Conservation (phyloP, 2,329 filamentous ascomycete genomes). For the Ophiostoma sp. region DNA sequence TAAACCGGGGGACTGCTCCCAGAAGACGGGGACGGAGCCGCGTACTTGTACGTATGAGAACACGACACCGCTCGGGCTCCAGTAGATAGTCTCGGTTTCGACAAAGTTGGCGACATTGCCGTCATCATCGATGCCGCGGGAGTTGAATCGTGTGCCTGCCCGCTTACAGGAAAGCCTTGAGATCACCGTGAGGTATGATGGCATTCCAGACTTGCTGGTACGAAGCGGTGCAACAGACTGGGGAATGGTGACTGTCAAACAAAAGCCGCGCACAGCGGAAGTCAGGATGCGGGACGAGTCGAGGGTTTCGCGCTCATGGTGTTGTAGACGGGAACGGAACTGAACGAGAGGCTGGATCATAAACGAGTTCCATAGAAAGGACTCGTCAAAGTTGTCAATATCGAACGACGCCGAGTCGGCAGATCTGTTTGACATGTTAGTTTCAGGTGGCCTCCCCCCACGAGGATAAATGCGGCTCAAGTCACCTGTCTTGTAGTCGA, state of each 20-base stretch:
- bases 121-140: conserved; percentile 95
- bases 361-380: conserved; percentile 96
- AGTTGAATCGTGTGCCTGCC: conserved; percentile 93
- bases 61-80: conserved; percentile 68
- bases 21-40: conserved; percentile 92
- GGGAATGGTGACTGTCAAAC: conserved; percentile 78
- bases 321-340: conserved; percentile 76
- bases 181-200: conserved; percentile 81
- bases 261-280: conserved; percentile 90
- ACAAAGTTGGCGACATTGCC: conserved; percentile 98
- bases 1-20: conserved; percentile 87
- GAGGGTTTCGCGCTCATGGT: conserved; percentile 68
- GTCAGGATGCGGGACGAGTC: conserved; percentile 84
- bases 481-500: conserved; percentile 66
- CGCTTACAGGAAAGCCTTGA: conserved; percentile 84
- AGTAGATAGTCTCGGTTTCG: conserved; percentile 93
- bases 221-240: conserved; percentile 67
- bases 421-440: conserved; percentile 40
- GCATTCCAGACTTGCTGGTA: conserved; percentile 60
- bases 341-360: conserved; percentile 92
- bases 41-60: conserved; percentile 93
- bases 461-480: too few relatives aligned
- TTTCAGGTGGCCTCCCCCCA: too few relatives aligned
- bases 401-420: conserved; percentile 75
- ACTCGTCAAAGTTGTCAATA: conserved; percentile 86